phyloP scores from a whole-genome alignment of 148 eudicot species.

The Polygonum aviculare region DNA sequence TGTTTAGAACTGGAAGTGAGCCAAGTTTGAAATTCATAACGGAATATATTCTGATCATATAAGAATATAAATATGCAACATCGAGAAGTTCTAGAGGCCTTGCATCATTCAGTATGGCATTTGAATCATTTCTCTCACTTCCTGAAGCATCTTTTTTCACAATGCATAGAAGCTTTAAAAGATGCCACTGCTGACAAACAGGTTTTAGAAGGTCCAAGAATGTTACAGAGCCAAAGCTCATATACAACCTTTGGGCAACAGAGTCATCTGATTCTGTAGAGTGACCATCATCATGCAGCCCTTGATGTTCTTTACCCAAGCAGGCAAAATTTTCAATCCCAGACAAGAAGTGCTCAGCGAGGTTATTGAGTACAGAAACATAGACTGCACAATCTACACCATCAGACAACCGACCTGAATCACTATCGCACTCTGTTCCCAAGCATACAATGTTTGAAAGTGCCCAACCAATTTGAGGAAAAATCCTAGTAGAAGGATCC shows the following conservation, averaged over 20 bases:
- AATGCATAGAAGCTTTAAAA: slow-evolving; percentile 47
- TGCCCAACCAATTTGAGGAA: slow-evolving; percentile 79
- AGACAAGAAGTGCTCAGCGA: slow-evolving; percentile 51
- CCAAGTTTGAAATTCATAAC: slow-evolving; percentile 46
- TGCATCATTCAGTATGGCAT: slow-evolving; percentile 12
- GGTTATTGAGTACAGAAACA: slow-evolving; percentile 43
- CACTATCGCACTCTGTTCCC: slow-evolving; percentile 45
- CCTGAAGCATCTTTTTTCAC: slow-evolving; percentile 26
- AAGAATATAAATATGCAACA: slow-evolving; percentile 67
- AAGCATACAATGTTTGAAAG: slow-evolving; percentile 68
- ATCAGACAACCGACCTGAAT: slow-evolving; percentile 37
- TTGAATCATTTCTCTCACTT: slow-evolving; percentile 17
- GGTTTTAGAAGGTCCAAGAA: slow-evolving; percentile 67
- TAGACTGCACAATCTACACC: slow-evolving; percentile 51
- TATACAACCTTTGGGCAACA: slow-evolving; percentile 15
- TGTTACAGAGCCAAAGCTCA: slow-evolving; percentile 30
- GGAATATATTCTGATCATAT: slow-evolving; percentile 66
- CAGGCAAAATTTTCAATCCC: slow-evolving; percentile 36
- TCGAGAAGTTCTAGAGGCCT: slow-evolving; percentile 40
- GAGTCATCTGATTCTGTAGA: slow-evolving; percentile 21
- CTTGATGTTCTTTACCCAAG: slow-evolving; percentile 28
- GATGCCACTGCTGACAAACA: slow-evolving; percentile 91
- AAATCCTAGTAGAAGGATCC: slow-evolving; percentile 20
- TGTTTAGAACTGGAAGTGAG: slow-evolving; percentile 73
- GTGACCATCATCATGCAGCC: slow-evolving; percentile 20